Base-by-base conservation (phyloP, 148 eudicot species). In the Silene uniflora region DNA sequence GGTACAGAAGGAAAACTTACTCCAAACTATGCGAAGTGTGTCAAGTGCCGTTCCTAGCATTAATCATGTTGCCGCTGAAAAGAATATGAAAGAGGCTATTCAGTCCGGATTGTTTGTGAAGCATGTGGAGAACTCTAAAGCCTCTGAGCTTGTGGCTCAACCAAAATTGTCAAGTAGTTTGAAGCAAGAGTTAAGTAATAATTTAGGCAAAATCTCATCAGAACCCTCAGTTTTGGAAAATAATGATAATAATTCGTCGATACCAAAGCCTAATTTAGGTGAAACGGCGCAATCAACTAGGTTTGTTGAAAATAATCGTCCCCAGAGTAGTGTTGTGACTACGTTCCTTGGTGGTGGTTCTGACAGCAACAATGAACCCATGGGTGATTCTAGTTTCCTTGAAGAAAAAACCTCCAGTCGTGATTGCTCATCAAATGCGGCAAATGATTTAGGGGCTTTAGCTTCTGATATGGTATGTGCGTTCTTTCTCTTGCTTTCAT, bases 1-100 rank as follows among this genome's bases (percentile, higher is more conserved):
- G 64, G 81, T 78, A 72, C 86, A 85, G 62, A 87, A 85, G 75
- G 88, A 84, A 71, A 85, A 61, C 62, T 39, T 73, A 79, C 54
- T 79, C 17, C 71, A 79, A 70, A 76, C 80, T 71, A 75, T 84
- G 77, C 88, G 80, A 77, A 87, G 76, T 69, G 80, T 69, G 67
- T 78, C 75, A 54, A 75, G 56, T 70, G 55, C 88, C 0, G 81
- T 64, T 6, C 80, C 82, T 25, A 64, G 18, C 61, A 69, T 70
- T 27, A 75, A 69, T 27, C 72, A 54, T 79, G 75, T 58, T 73
- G 63, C 44, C 71, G 67, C 68, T 74, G 80, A 70, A 74, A 75
- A 58, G 24, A 63, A 24, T 35, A 19, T 63, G 44, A 77, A 69
- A 61, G 72, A 75, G 64, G 17, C 27, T 35, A 21, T 35, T 65